Conservation (phyloP, 805 yeast genomes). For the Ogataea henricii region DNA sequence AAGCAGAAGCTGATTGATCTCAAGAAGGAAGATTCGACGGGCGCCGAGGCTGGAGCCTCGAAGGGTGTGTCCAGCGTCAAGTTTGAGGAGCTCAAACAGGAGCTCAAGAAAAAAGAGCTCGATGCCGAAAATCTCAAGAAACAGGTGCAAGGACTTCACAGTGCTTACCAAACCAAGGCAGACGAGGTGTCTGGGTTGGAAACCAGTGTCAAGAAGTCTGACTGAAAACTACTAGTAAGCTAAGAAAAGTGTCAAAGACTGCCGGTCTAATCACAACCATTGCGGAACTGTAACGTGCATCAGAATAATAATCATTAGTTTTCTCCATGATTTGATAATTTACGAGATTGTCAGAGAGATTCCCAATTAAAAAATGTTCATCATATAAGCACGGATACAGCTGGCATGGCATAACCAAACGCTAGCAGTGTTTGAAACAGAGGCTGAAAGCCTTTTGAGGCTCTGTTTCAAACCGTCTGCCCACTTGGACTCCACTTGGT, state of each 20-base stretch:
- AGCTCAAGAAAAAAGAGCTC: constrained; percentile 19
- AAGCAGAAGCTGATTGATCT: constrained; percentile 28
- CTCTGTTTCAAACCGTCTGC: constrained; percentile 1
- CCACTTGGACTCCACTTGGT: too few relatives aligned
- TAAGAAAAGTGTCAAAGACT: not conserved
- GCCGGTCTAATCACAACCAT: not conserved
- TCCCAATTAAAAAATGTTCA: constrained; percentile 35
- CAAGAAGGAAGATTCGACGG: constrained; percentile 37
- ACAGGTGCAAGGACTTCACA: constrained; percentile 45
- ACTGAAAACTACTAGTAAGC: not conserved
- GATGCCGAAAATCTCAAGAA: constrained; percentile 40
- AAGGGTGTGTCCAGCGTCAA: constrained; percentile 38
- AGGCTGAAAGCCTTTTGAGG: constrained; percentile 6
- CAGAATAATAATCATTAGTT: constrained; percentile 24
- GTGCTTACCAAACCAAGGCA: constrained; percentile 43
- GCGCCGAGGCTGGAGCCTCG: constrained; percentile 28
- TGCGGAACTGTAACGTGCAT: not conserved
- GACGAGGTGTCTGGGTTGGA: constrained; percentile 10
- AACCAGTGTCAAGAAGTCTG: constrained; percentile 8
- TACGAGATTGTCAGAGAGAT: constrained; percentile 37
- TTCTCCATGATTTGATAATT: constrained; percentile 30
- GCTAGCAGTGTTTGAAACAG: constrained; percentile 5
- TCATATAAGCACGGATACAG: constrained; percentile 19
- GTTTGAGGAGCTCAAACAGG: constrained; percentile 23
- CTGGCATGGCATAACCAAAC: not conserved